phyloP scores from a whole-genome alignment of 495 filamentous ascomycete genomes.

The Neurospora tetraspora region DNA sequence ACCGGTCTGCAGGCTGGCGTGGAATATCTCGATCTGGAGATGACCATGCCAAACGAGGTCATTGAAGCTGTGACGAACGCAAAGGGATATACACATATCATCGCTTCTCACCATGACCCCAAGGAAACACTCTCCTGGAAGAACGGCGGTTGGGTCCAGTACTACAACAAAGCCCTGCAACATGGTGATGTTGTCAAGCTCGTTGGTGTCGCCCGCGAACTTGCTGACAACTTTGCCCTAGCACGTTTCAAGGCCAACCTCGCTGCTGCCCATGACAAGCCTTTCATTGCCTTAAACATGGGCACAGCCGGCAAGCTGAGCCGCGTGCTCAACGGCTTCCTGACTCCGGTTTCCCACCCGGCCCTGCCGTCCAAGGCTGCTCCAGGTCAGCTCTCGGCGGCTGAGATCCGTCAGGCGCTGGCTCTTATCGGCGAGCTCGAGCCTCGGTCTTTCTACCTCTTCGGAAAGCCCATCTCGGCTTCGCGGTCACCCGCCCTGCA shows the following conservation, averaged over 20 bases:
- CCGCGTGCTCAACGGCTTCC: constrained; percentile 79
- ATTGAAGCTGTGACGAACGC: constrained; percentile 54
- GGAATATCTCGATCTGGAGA: constrained; percentile 90
- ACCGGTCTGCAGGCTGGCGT: constrained; percentile 71
- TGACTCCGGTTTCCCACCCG: constrained; percentile 93
- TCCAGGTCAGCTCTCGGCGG: constrained; percentile 85
- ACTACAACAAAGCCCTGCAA: constrained; percentile 77
- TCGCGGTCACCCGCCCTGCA: constrained; percentile 84
- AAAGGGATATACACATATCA: constrained; percentile 66
- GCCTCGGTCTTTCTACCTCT: constrained; percentile 70
- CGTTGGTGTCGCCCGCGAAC: constrained; percentile 65
- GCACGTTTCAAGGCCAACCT: constrained; percentile 74
- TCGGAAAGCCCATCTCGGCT: constrained; percentile 70
- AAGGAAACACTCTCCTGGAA: constrained; percentile 70
- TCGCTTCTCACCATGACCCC: constrained; percentile 93
- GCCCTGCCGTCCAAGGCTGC: constrained; percentile 84
- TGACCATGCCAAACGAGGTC: constrained; percentile 69
- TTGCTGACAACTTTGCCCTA: constrained; percentile 81
- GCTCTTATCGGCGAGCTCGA: constrained; percentile 72
- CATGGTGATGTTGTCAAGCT: constrained; percentile 93
- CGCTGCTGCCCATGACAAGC: constrained; percentile 56
- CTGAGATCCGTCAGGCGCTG: constrained; percentile 73
- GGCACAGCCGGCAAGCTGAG: constrained; percentile 79
- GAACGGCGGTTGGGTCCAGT: constrained; percentile 77
- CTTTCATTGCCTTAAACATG: constrained; percentile 95